Percentiles rank a stretch among this genome's conserved stretches.
phyloP scores from a whole-genome alignment of 768 basidiomycete genomes.

The Naganishia vaughanmartiniae region DNA sequence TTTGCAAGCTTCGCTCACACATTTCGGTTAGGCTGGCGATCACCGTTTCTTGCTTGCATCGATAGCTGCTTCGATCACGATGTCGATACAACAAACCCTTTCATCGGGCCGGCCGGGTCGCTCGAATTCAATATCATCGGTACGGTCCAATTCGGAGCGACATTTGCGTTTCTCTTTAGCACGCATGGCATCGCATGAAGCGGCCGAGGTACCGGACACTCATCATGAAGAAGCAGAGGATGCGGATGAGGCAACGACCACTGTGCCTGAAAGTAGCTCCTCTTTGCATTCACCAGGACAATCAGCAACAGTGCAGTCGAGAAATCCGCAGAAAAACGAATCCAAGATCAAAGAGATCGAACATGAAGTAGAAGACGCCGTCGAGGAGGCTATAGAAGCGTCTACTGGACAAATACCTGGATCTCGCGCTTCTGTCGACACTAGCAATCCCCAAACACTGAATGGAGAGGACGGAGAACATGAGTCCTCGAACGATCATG shows the following conservation, averaged over 20 bases:
- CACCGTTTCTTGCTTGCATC: too few relatives aligned
- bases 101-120: neutral
- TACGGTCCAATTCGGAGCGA: constrained; percentile 17
- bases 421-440: neutral
- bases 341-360: neutral
- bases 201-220: constrained; percentile 13
- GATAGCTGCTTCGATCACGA: neutral
- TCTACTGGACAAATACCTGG: neutral
- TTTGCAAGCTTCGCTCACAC: neutral
- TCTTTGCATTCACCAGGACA: neutral
- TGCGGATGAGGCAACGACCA: neutral
- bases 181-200: constrained; percentile 20
- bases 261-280: too few relatives aligned
- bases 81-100: constrained; percentile 1
- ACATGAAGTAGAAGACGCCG: constrained; percentile 6
- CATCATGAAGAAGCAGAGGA: constrained; percentile 22
- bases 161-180: constrained; percentile 17
- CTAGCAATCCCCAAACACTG: neutral
- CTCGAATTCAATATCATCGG: constrained; percentile 14
- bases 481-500: neutral
- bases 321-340: neutral
- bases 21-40: neutral
- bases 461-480: neutral
- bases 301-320: neutral
- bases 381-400: constrained; percentile 10